Conservation (phyloP, 2,329 filamentous ascomycete species). For the Claviceps digitariae region DNA sequence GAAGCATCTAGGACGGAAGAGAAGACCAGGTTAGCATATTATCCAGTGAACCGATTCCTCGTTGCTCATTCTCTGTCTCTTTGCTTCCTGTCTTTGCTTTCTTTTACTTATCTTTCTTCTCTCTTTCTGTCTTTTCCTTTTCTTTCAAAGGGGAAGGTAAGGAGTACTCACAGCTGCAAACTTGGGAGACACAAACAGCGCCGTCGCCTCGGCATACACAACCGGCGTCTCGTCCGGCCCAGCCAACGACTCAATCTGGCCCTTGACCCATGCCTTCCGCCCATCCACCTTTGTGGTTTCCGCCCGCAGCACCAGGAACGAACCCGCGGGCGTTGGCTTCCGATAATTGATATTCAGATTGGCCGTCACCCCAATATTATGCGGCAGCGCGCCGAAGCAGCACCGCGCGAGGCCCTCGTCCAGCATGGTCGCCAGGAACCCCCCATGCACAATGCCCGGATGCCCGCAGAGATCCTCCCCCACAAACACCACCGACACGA, state of each 20-base stretch:
- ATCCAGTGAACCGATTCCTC: background rate
- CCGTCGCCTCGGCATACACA: slow-evolving; percentile 69
- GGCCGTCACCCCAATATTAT: slow-evolving; percentile 76
- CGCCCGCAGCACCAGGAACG: slow-evolving; percentile 65
- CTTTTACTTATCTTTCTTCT: background rate
- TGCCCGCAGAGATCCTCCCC: slow-evolving; percentile 77
- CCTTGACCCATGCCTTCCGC: slow-evolving; percentile 88
- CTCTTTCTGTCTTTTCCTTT: background rate
- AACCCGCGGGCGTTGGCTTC: slow-evolving; percentile 60
- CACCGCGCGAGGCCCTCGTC: slow-evolving; percentile 83
- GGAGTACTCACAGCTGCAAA: slow-evolving; percentile 58
- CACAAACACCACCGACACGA: slow-evolving; percentile 63
- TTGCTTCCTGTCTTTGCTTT: background rate
- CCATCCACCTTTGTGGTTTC: slow-evolving; percentile 78
- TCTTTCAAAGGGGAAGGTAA: no score
- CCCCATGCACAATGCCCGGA: slow-evolving; percentile 81
- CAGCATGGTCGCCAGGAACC: slow-evolving; percentile 78
- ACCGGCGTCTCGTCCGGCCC: slow-evolving; percentile 44
- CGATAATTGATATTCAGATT: slow-evolving; percentile 75
- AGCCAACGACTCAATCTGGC: slow-evolving; percentile 66
- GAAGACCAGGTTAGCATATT: background rate
- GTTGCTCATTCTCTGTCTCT: no score
- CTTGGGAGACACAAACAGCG: slow-evolving; percentile 79
- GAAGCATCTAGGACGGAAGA: background rate
- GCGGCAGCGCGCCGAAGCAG: slow-evolving; percentile 77